Base-by-base conservation (phyloP, 768 basidiomycete genomes). In the Chalciporus sphaerocephalus region DNA sequence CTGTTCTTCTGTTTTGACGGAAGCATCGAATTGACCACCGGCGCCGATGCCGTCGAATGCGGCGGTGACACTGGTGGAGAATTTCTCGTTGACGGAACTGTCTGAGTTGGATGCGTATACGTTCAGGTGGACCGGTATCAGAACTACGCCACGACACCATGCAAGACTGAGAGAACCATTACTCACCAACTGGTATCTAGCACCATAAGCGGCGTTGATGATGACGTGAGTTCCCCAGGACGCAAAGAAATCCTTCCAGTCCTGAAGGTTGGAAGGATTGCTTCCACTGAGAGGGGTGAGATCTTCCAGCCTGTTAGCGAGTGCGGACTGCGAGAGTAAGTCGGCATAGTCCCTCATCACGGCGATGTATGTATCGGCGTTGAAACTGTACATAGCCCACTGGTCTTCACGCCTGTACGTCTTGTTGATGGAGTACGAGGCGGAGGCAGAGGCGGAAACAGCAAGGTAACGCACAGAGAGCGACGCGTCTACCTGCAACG, bases 301-400 rank as follows among this genome's bases (percentile, higher is more conserved):
- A 2, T 40, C 33, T 46, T 32, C 30, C 7, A 46, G 46, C 39
- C 46, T 25, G 2, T 10, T 46, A n/a, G 24, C 10, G 17, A 46
- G 10, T 38, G 30, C 28, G 6, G 22, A n/a, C 39, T 46, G 38
- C 10, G 39, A 25, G 13, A 44, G 38, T 32, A 49, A 20, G 44
- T 45, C 38, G 7, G 8, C 35, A 12, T 54, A 54, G 20, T 54
- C 20, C 36, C 37, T 40, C 28, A 54, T 15, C 13, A 33, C 33
- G 30, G 53, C 53, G 5, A 48, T 32, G 39, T 54, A 54, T 5
- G 41, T 43, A 24, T 48, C 41, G 2, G 51, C 34, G 34, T 53
- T 54, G 46, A 52, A 54, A n/a, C 52, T 48, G 42, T 54, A 54
- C 46, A 54, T 40, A 10, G 53, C 53, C 34, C 38, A 53, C 35